A percentile compares a stretch with the other conserved stretches of the same genome.
Evolutionary conservation across 2,329 filamentous ascomycete genomes (phyloP).

Genomic region (Cryphonectria japonica): DNA sequence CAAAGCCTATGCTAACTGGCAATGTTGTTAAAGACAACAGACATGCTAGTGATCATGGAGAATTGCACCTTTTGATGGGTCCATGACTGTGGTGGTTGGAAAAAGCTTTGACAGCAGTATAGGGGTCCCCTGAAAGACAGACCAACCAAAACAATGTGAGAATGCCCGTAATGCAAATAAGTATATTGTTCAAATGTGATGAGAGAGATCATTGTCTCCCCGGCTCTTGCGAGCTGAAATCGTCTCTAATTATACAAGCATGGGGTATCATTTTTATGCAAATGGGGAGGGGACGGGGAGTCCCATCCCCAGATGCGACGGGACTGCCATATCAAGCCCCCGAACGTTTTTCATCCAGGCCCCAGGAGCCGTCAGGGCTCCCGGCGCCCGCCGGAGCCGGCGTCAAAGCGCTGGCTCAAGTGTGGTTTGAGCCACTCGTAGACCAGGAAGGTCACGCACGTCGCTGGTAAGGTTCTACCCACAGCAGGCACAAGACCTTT

Average conservation of each 20-base stretch:
- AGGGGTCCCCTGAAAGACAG: background rate
- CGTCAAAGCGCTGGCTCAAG: slow-evolving; percentile 43
- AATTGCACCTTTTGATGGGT: background rate
- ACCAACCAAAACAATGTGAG: background rate
- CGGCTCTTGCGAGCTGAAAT: slow-evolving; percentile 2
- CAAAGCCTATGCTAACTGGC: background rate
- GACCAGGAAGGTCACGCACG: slow-evolving; percentile 94
- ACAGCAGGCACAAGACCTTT: slow-evolving; percentile 87
- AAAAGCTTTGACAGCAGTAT: background rate
- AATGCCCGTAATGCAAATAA: background rate
- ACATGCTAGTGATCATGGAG: background rate
- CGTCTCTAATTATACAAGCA: slow-evolving; percentile 6
- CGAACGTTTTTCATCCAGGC: background rate
- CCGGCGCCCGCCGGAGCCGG: background rate
- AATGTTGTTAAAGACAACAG: background rate
- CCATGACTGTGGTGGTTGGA: background rate
- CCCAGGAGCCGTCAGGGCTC: background rate
- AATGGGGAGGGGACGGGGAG: background rate
- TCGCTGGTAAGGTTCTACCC: slow-evolving; percentile 89
- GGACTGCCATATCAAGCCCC: background rate
- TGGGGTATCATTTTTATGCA: slow-evolving; percentile 14
- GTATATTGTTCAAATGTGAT: background rate
- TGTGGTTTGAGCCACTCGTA: slow-evolving; percentile 91
- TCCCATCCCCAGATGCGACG: slow-evolving; percentile 7
- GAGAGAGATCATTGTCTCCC: background rate